Evolutionary conservation across 2,329 filamentous ascomycete genomes (phyloP).

Genomic region (Fonsecaea multimorphosa): DNA sequence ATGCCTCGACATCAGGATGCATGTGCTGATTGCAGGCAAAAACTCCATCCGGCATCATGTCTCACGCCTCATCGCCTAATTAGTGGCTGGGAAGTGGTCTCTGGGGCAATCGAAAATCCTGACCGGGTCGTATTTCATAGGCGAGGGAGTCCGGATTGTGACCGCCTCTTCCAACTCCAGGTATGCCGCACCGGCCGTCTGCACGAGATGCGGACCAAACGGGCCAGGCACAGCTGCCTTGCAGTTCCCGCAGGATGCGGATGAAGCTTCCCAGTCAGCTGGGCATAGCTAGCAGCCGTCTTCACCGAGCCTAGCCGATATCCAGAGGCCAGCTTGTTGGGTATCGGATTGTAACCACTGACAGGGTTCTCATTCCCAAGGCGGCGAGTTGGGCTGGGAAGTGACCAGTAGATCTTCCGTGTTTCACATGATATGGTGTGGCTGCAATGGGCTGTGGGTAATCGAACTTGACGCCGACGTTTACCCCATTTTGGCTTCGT

Average conservation of each 20-base stretch:
- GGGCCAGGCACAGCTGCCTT: neutral
- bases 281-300: neutral
- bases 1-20: neutral
- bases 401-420: constrained; percentile 2
- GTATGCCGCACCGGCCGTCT: neutral
- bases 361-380: neutral
- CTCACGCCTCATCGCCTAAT: neutral
- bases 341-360: neutral
- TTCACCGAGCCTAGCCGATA: neutral
- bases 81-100: neutral
- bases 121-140: neutral
- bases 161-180: constrained; percentile 1
- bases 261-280: neutral
- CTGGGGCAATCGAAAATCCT: neutral
- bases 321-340: neutral
- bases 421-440: constrained; percentile 5
- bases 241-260: neutral
- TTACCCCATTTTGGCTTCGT: constrained; percentile 2
- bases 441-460: constrained; percentile 1
- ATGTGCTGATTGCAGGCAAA: neutral
- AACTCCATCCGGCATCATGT: constrained; percentile 2
- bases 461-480: constrained; percentile 1
- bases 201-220: neutral
- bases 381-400: neutral
- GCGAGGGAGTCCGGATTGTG: constrained; percentile 3